Percentiles rank a stretch among this genome's conserved stretches.
Evolutionary conservation across 2,329 filamentous ascomycete species (phyloP).

Genomic region (Neofusicoccum kwambonambiense): DNA sequence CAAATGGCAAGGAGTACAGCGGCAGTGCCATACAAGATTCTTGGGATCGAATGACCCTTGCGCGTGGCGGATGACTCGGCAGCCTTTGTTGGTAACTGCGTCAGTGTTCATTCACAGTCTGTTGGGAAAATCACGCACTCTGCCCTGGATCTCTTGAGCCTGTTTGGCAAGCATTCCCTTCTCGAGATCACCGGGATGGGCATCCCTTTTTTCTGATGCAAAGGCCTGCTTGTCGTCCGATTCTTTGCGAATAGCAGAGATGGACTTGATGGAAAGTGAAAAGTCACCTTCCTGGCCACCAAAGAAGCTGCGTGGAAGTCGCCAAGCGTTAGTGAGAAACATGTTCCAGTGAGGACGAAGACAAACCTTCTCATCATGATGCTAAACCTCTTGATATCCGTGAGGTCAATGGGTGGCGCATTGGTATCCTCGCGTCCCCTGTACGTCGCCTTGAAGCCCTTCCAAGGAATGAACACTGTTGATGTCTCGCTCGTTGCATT

Average conservation of each 20-base stretch:
- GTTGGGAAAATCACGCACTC: not conserved
- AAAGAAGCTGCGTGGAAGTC: conserved; percentile 62
- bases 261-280: conserved; percentile 54
- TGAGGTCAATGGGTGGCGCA: conserved; percentile 58
- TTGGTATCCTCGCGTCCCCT: conserved; percentile 65
- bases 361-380: conserved; percentile 80
- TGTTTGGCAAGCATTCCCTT: conserved; percentile 17
- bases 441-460: conserved; percentile 68
- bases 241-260: conserved; percentile 45
- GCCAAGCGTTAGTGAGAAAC: not conserved
- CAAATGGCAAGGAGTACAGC: conserved; percentile 5
- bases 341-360: not conserved
- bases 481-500: conserved; percentile 23
- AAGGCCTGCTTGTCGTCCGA: not conserved
- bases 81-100: not conserved
- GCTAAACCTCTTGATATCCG: conserved; percentile 63
- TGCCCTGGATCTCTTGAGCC: not conserved
- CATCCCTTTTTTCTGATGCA: not conserved
- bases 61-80: not conserved
- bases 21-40: not conserved
- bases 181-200: conserved; percentile 26
- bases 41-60: not conserved
- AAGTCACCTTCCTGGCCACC: conserved; percentile 71
- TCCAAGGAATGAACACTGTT: conserved; percentile 61
- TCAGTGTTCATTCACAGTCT: not conserved